These are phyloP conservation scores for Remersonia thermophila DNA, from an alignment of 2,329 filamentous ascomycete genomes.

Conservation along the genomic window DNA sequence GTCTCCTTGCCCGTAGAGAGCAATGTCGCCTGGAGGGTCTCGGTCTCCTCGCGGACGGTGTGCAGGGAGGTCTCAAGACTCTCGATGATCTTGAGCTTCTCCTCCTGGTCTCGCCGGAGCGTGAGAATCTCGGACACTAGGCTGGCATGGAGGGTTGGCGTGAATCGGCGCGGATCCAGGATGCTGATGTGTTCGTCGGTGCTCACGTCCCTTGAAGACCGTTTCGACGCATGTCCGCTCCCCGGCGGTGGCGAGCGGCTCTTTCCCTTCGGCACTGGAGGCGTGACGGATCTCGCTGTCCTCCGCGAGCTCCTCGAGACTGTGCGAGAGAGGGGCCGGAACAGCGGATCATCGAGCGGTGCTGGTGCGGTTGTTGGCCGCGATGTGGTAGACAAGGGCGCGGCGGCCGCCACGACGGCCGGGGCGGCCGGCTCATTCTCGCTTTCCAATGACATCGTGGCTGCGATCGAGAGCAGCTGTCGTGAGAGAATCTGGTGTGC, in stretches of 20 bases:
- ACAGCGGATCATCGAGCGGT: constrained; percentile 61
- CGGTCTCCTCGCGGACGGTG: constrained; percentile 59
- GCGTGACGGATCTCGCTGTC: constrained; percentile 56
- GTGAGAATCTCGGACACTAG: constrained; percentile 88
- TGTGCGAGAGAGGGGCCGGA: constrained; percentile 61
- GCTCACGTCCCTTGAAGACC: constrained; percentile 45
- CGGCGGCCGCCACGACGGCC: constrained; percentile 24
- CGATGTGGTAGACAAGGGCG: constrained; percentile 18
- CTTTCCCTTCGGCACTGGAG: constrained; percentile 41
- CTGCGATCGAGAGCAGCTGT: no score
- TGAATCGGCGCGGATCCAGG: constrained; percentile 83
- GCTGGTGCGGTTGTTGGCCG: constrained; percentile 47
- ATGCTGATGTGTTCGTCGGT: constrained; percentile 60
- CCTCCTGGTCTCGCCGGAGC: constrained; percentile 78
- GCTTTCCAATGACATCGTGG: no score
- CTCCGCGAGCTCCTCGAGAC: constrained; percentile 50
- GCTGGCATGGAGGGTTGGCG: constrained; percentile 86
- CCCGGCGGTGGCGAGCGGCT: constrained; percentile 47
- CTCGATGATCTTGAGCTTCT: constrained; percentile 78
- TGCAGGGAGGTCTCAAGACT: constrained; percentile 67
- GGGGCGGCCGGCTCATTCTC: constrained; percentile 49
- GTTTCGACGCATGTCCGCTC: constrained; percentile 35
- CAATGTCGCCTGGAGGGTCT: constrained; percentile 51
- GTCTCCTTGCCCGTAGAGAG: constrained; percentile 59
- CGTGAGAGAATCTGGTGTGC: constrained; percentile 11